phyloP scores from a whole-genome alignment of 768 basidiomycete species.

The Pholiota microspora region DNA sequence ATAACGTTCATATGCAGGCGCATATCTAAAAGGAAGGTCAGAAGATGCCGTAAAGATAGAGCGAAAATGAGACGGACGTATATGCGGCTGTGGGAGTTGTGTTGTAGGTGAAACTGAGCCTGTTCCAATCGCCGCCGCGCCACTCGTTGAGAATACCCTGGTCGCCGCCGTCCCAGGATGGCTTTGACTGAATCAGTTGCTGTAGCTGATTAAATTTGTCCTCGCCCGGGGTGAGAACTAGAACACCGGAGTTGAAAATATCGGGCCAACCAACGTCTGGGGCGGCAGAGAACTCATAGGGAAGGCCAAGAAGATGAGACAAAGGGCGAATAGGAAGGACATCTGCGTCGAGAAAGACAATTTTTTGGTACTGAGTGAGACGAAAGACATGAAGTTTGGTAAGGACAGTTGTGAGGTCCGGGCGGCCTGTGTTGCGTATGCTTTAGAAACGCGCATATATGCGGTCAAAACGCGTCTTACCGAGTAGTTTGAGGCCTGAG shows the following conservation, averaged over 20 bases:
- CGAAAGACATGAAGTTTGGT: conserved; percentile 97
- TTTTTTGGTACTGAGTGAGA: conserved; percentile 78
- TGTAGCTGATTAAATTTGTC: conserved; percentile 79
- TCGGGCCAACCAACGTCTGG: conserved; percentile 99
- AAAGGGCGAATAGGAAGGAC: conserved; percentile 86
- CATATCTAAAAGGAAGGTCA: conserved; percentile 61
- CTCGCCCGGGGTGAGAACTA: conserved; percentile 81
- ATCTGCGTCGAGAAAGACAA: conserved; percentile 92
- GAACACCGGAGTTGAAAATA: conserved; percentile 96
- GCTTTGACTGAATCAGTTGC: conserved; percentile 69
- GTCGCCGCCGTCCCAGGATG: conserved; percentile 98
- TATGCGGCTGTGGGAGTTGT: conserved; percentile 97
- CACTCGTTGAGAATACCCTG: conserved; percentile 97
- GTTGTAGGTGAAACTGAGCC: conserved; percentile 97
- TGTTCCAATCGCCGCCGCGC: conserved; percentile 83
- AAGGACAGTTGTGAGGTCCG: conserved; percentile 88
- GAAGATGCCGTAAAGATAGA: conserved; percentile 23
- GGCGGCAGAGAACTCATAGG: conserved; percentile 86
- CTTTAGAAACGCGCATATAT: conserved; percentile 14
- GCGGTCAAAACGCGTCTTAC: conserved; percentile 44
- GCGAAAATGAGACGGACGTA: conserved; percentile 59
- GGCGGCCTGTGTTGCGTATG: conserved; percentile 66
- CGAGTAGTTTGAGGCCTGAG: conserved; percentile 74
- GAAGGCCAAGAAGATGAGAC: conserved; percentile 85
- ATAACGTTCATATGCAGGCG: conserved; percentile 93